Base-by-base conservation (phyloP, 164 flowering plant species). In the Santalum album region DNA sequence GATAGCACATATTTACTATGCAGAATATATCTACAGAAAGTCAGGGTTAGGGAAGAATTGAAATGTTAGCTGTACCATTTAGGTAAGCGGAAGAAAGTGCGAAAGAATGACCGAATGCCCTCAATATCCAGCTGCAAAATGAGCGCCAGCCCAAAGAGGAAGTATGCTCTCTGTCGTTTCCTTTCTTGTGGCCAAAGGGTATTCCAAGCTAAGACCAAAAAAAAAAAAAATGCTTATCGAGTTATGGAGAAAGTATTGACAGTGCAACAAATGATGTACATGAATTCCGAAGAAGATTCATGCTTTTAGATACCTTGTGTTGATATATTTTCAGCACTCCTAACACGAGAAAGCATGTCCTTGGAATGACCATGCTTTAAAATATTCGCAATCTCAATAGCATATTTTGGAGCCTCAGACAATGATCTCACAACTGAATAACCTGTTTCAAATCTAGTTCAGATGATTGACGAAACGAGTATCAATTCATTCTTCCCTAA, bases 111-210 rank as follows among this genome's bases (percentile, higher is more conserved):
- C 29, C 96, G 74, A 56, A 78, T 82, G 61, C 96, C 99, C 52
- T 83, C 91, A 65, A 82, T 80, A 64, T 92, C 99, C 62, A 89
- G 75, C 57, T 85, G 83, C 70, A 87, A 27, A 69, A 92, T 83
- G 38, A 92, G 83, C 19, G 95, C 95, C n/a, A 92, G 67, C 47
- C 99, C 99, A 69, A 92, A 92, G 50, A 92, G 96, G 59, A 87
- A 92, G 70, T 89, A 92, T 59, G 96, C 75, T 65, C 96, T 84
- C 59, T 92, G 99, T 14, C 99, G 84, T 62, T 92, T 89, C 72
- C 96, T 70, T 69, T 92, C 99, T 72, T 65, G 84, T 27, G 99
- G 96, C 99, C 99, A 92, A 54, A 92, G 96, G 45, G 96, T 70
- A 58, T 78, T 78, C 96, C 99, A 92, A 55, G 99, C 99, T 92